phyloP scores from a whole-genome alignment of 306 rosid species.

The Comarum palustre region DNA sequence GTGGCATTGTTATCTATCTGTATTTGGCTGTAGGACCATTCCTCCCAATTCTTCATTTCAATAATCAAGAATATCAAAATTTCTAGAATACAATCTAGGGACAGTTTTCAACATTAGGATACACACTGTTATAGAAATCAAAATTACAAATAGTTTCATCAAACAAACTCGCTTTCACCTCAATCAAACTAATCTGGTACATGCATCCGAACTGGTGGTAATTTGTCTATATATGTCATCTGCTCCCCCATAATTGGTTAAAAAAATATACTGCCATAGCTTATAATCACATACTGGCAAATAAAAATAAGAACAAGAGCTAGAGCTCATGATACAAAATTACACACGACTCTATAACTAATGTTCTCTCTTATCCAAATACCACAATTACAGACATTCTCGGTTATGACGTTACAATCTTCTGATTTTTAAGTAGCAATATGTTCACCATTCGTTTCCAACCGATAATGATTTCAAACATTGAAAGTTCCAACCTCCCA shows the following conservation, averaged over 20 bases:
- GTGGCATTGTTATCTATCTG: not conserved
- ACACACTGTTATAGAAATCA: not conserved
- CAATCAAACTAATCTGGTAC: not conserved
- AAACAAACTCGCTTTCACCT: not conserved
- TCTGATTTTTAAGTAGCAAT: not conserved
- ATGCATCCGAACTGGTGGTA: not conserved
- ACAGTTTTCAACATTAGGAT: not conserved
- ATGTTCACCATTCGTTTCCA: not conserved
- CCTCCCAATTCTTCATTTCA: not conserved
- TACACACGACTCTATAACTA: not conserved
- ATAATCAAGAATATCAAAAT: not conserved
- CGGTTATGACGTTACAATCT: not conserved
- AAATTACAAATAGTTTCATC: not conserved
- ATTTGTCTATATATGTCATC: not conserved
- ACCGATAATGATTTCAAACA: not conserved
- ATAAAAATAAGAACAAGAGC: not conserved
- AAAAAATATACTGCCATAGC: not conserved
- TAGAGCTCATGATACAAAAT: not conserved
- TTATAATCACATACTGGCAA: not conserved
- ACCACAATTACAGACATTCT: not conserved
- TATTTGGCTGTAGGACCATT: not conserved
- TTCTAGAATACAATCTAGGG: not conserved
- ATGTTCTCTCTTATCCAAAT: not conserved
- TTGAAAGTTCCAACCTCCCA: not conserved
- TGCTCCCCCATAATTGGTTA: not conserved